Conservation (phyloP, 768 basidiomycete genomes). For the Amanita subjunquillea region DNA sequence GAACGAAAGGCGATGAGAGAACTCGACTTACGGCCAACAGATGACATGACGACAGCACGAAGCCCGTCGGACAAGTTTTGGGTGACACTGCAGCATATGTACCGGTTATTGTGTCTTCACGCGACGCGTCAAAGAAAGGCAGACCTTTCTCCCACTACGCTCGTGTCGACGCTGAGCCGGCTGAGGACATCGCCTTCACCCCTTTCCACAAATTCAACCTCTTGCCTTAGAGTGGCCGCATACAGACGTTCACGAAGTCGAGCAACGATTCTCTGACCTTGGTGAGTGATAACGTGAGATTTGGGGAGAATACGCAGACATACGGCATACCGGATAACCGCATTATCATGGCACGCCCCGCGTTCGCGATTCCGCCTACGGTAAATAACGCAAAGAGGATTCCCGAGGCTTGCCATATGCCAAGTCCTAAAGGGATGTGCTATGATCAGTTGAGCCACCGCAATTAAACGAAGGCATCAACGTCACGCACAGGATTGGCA, state of each 20-base stretch:
- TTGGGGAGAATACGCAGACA: not conserved
- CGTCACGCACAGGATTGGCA: constrained; percentile 51
- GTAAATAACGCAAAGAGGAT: constrained; percentile 70
- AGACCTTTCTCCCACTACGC: constrained; percentile 88
- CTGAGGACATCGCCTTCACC: constrained; percentile 93
- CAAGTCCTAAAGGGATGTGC: constrained; percentile 75
- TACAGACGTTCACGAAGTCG: constrained; percentile 78
- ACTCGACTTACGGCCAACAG: constrained; percentile 70
- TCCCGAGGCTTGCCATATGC: constrained; percentile 70
- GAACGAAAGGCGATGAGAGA: not conserved
- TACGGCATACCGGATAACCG: constrained; percentile 56
- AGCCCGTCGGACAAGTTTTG: constrained; percentile 74
- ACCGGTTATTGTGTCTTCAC: not conserved
- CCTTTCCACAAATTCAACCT: constrained; percentile 87
- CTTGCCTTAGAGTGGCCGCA: constrained; percentile 74
- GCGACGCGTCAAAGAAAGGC: constrained; percentile 4
- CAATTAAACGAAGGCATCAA: not conserved
- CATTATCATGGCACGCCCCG: constrained; percentile 78
- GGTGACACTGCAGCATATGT: constrained; percentile 40
- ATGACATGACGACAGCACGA: constrained; percentile 83
- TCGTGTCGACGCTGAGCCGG: constrained; percentile 82
- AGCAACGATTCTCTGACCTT: constrained; percentile 86
- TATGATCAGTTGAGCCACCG: constrained; percentile 14
- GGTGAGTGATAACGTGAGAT: not conserved
- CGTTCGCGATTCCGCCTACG: constrained; percentile 80